phyloP scores from a whole-genome alignment of 257 asterid species.

The Paulownia fortunei region DNA sequence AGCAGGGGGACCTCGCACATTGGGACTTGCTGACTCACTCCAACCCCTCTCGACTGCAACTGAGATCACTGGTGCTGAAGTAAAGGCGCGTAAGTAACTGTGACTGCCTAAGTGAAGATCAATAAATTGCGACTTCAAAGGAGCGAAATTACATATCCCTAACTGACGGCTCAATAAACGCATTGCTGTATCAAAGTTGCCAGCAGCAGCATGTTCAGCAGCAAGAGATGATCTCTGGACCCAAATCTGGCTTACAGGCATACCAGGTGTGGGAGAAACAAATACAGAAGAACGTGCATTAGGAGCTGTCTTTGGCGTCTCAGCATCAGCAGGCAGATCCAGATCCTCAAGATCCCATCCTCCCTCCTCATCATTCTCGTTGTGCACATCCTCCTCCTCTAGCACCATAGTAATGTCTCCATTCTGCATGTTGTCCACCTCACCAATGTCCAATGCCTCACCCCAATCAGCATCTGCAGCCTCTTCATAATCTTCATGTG shows the following conservation, averaged over 20 bases:
- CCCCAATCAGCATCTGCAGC: constrained; percentile 79
- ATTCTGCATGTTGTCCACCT: constrained; percentile 60
- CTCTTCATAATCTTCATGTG: constrained; percentile 62
- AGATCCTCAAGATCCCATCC: constrained; percentile 99
- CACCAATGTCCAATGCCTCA: constrained; percentile 65
- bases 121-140: constrained; percentile 62
- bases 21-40: constrained; percentile 73
- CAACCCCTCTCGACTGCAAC: constrained; percentile 88
- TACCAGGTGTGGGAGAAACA: constrained; percentile 80
- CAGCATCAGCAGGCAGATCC: constrained; percentile 86
- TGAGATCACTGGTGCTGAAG: constrained; percentile 72
- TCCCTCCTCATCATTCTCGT: constrained; percentile 71
- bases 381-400: constrained; percentile 58
- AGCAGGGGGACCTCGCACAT: constrained; percentile 82
- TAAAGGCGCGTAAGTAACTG: constrained; percentile 70
- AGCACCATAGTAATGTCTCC: constrained; percentile 51
- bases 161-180: constrained; percentile 84
- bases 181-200: constrained; percentile 93
- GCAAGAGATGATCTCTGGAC: constrained; percentile 89
- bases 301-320: constrained; percentile 65
- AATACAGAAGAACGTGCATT: constrained; percentile 68
- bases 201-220: constrained; percentile 95
- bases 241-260: constrained; percentile 98
- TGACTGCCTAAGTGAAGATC: constrained; percentile 87
- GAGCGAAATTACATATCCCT: constrained; percentile 75